phyloP scores from a whole-genome alignment of 2,329 filamentous ascomycete species.

The Stylonectria norvegica region DNA sequence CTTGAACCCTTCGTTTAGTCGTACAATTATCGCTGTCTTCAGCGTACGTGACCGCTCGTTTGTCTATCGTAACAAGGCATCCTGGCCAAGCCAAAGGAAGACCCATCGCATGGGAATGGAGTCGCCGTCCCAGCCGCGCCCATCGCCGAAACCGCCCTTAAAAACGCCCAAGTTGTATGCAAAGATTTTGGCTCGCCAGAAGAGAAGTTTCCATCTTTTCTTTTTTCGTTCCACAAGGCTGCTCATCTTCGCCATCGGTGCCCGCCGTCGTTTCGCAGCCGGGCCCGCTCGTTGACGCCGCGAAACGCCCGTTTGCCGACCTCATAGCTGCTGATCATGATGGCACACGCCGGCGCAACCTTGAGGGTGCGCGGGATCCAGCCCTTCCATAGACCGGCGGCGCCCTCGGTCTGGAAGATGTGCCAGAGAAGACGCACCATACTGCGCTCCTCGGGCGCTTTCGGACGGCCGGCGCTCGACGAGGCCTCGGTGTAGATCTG shows the following conservation, averaged over 20 bases:
- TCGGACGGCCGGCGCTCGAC: constrained; percentile 28
- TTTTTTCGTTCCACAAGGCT: constrained; percentile 1
- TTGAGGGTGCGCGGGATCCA: constrained; percentile 92
- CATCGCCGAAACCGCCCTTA: constrained; percentile 2
- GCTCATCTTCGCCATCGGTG: background rate
- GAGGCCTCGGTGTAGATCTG: constrained; percentile 69
- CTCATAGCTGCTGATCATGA: constrained; percentile 99
- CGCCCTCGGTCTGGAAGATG: constrained; percentile 83
- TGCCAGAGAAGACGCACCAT: constrained; percentile 86
- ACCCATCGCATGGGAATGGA: too few relatives aligned
- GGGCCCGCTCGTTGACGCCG: constrained; percentile 60
- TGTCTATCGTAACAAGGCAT: too few relatives aligned
- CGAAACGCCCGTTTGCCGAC: constrained; percentile 86
- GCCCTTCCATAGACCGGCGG: constrained; percentile 78
- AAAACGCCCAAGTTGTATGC: constrained; percentile 22
- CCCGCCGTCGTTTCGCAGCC: constrained; percentile 6
- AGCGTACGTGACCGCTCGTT: too few relatives aligned
- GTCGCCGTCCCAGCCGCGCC: background rate
- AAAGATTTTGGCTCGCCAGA: too few relatives aligned
- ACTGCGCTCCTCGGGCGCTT: constrained; percentile 66
- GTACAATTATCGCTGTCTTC: too few relatives aligned
- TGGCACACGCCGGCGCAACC: constrained; percentile 92
- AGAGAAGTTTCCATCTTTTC: constrained; percentile 8
- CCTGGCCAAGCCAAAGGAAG: too few relatives aligned
- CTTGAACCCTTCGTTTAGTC: too few relatives aligned